Base-by-base conservation (phyloP, 106 monocot species). In the Iris macrosiphon region DNA sequence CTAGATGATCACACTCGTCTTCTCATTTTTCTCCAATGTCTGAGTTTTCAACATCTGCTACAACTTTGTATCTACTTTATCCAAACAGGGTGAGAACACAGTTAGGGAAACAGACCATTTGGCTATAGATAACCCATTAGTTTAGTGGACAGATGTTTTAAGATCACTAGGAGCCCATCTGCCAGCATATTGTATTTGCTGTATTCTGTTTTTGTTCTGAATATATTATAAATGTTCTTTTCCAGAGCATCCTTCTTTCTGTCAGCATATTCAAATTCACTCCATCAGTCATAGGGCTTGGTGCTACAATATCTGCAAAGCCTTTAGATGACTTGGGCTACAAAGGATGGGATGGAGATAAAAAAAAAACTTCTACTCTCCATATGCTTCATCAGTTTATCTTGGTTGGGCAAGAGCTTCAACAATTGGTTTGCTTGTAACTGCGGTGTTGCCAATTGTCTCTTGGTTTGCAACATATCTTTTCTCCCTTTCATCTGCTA, bases 391-490 rank as follows among this genome's bases (percentile, higher is more conserved):
- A 62, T 89, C 95, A 21, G 63, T 70, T 67, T 96, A 96, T 65
- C 67, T 96, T 73, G 95, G 95, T 2, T 96, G 95, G 95, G 89
- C 77, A 35, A 66, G 86, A 45, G 59, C 85, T 59, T 85, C 95
- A 42, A 59, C 59, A 35, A 77, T 96, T 63, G 76, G 77, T 59
- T 72, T 96, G 34, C 42, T 85, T 14, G 54, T 86, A 51, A 96
- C 95, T 67, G 79, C 82, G 35, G 60, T 68, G 8, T 53, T 96
- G 41, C 89, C 95, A 29, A 82, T 96, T 64, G 72, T 85, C 40
- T 85, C 95, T 15, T 96, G 95, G 95, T 96, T 96, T 83, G 89
- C 82, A 47, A 86, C 95, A 45, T 96, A 89, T 52, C 70, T 85
- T 21, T 96, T 96, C 21, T 79, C 95, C 20, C 68, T 83, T 12